These are phyloP conservation scores for Aschersonia sp. DNA, from an alignment of 2,329 filamentous ascomycete genomes.

Conservation along the genomic window DNA sequence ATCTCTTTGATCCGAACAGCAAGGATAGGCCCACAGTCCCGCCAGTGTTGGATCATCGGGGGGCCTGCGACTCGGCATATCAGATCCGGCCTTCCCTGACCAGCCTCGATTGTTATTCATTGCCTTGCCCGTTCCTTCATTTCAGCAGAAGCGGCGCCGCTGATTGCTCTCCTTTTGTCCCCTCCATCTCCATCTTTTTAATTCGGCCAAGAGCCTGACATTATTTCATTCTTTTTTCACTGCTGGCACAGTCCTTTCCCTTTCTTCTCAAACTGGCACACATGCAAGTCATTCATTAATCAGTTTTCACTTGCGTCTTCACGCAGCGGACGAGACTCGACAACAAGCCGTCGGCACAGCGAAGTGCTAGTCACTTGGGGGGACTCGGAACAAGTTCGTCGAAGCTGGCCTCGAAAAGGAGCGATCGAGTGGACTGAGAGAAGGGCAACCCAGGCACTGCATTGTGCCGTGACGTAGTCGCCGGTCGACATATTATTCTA, in stretches of 20 bases:
- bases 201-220: constrained; percentile 1
- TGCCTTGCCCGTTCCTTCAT: background rate
- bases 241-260: constrained; percentile 45
- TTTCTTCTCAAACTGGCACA: background rate
- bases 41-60: background rate
- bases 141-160: background rate
- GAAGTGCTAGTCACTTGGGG: no score
- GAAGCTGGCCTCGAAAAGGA: no score
- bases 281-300: background rate
- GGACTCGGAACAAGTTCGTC: no score
- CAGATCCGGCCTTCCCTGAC: background rate
- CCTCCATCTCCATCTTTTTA: constrained; percentile 8
- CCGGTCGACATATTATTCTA: constrained; percentile 33
- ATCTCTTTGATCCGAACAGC: background rate
- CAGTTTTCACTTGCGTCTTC: background rate
- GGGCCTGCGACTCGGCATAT: constrained; percentile 1
- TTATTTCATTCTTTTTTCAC: constrained; percentile 12
- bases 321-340: background rate
- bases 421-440: background rate
- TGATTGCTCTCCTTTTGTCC: constrained; percentile 4
- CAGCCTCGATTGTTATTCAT: background rate
- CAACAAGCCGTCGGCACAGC: no score
- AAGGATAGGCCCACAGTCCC: constrained; percentile 1
- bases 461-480: constrained; percentile 20
- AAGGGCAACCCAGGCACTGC: background rate